A percentile compares a stretch with the other conserved stretches of the same genome.
phyloP scores from a whole-genome alignment of 2,329 filamentous ascomycete species.

The Neonectria coccinea region DNA sequence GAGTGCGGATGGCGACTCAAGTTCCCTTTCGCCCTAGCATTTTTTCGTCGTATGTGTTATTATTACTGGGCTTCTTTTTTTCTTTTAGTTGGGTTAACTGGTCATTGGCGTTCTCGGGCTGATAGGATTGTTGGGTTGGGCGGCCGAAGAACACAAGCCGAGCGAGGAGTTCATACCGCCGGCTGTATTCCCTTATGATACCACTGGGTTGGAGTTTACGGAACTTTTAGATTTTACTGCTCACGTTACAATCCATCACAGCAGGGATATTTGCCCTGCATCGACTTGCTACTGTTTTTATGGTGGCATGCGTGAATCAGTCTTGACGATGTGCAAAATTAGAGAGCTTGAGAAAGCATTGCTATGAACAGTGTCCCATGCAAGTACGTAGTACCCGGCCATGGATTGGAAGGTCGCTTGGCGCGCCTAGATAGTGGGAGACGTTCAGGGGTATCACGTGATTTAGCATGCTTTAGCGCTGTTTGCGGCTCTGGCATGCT shows the following conservation, averaged over 20 bases:
- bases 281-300: slow-evolving; percentile 11
- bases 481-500: slow-evolving; percentile 28
- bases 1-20: slow-evolving; percentile 51
- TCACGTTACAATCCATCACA: slow-evolving; percentile 33
- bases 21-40: slow-evolving; percentile 50
- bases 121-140: slow-evolving; percentile 33
- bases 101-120: slow-evolving; percentile 36
- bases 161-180: slow-evolving; percentile 36
- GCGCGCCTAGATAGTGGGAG: slow-evolving; percentile 33
- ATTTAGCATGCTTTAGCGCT: slow-evolving; percentile 39
- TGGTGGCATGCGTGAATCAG: too few relatives aligned
- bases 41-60: slow-evolving; percentile 38
- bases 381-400: neutral
- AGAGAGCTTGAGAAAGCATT: neutral
- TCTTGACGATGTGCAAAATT: neutral
- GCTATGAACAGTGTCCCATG: neutral
- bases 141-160: slow-evolving; percentile 29
- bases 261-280: slow-evolving; percentile 23
- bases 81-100: slow-evolving; percentile 30
- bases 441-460: slow-evolving; percentile 48
- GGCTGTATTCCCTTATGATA: slow-evolving; percentile 51
- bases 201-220: slow-evolving; percentile 51
- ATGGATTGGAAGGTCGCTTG: slow-evolving; percentile 20
- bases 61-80: slow-evolving; percentile 26
- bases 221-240: slow-evolving; percentile 25